Evolutionary conservation across 2,329 filamentous ascomycete species (phyloP).

Genomic region (Aciculosporium take): DNA sequence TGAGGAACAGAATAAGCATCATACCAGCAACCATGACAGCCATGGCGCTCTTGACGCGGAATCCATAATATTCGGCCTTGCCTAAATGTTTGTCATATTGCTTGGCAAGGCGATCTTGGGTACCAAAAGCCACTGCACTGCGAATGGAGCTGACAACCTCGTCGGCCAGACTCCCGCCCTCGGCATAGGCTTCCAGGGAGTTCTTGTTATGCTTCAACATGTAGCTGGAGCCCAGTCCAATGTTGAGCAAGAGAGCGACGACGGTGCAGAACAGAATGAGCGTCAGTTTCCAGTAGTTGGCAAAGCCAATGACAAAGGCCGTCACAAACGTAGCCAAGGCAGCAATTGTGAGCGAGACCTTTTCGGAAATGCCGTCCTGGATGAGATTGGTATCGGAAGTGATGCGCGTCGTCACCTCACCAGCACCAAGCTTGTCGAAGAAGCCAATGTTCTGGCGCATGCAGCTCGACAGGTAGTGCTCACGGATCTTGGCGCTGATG

Average conservation of each 20-base stretch:
- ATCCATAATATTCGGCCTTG: slow-evolving; percentile 61
- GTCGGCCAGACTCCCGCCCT: slow-evolving; percentile 77
- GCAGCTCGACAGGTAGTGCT: slow-evolving; percentile 72
- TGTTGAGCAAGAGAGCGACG: slow-evolving; percentile 61
- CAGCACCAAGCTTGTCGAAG: slow-evolving; percentile 84
- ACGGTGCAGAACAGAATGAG: slow-evolving; percentile 75
- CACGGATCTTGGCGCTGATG: slow-evolving; percentile 62
- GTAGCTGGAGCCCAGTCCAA: slow-evolving; percentile 58
- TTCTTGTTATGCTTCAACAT: slow-evolving; percentile 71
- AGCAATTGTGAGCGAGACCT: slow-evolving; percentile 63
- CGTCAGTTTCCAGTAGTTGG: slow-evolving; percentile 87
- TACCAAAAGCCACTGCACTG: slow-evolving; percentile 85
- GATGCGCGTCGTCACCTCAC: slow-evolving; percentile 87
- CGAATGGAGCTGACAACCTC: slow-evolving; percentile 90
- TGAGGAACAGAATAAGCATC: slow-evolving; percentile 74
- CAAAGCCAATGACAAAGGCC: slow-evolving; percentile 79
- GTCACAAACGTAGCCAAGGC: slow-evolving; percentile 73
- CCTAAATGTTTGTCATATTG: slow-evolving; percentile 68
- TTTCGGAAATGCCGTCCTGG: slow-evolving; percentile 87
- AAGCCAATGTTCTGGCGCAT: slow-evolving; percentile 82
- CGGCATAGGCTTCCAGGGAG: slow-evolving; percentile 64
- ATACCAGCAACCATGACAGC: slow-evolving; percentile 70
- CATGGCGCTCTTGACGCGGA: slow-evolving; percentile 57
- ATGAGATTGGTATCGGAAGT: slow-evolving; percentile 88
- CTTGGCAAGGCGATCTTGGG: slow-evolving; percentile 76